phyloP scores from a whole-genome alignment of 768 basidiomycete genomes.

The Ramaria rubella region DNA sequence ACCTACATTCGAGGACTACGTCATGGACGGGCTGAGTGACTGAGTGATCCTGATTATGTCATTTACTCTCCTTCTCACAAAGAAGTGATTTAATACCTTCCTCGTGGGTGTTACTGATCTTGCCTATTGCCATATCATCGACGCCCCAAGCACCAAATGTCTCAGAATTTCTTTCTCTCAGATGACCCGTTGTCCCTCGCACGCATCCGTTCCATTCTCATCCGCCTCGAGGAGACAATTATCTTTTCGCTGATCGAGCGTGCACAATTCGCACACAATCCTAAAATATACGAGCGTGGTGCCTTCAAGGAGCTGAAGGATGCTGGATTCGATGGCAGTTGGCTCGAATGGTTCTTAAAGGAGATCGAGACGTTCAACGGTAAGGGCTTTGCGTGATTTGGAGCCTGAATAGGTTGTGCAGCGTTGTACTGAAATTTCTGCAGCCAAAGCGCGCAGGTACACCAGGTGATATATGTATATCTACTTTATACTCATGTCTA shows the following conservation, averaged over 20 bases:
- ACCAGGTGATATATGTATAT: constrained; percentile 68
- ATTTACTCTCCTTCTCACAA: too few species aligned
- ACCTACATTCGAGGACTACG: too few species aligned
- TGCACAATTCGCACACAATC: constrained; percentile 93
- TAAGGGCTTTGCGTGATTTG: constrained; percentile 41
- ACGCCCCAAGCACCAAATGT: constrained; percentile 20
- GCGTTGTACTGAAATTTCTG: background rate
- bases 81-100: too few species aligned
- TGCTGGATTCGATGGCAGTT: constrained; percentile 74
- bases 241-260: constrained; percentile 97
- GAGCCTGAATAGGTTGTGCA: background rate
- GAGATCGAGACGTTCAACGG: constrained; percentile 96
- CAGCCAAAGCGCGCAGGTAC: constrained; percentile 92
- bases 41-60: too few species aligned
- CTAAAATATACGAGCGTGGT: constrained; percentile 76
- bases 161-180: constrained; percentile 58
- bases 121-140: background rate
- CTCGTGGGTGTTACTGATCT: too few species aligned
- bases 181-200: constrained; percentile 81
- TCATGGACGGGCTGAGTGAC: too few species aligned
- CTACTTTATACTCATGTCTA: background rate
- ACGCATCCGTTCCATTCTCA: constrained; percentile 78
- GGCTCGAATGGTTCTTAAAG: constrained; percentile 96
- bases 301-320: constrained; percentile 73
- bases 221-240: constrained; percentile 95